Base-by-base conservation (phyloP, 208 protist species). In the Trypanosoma avium region DNA sequence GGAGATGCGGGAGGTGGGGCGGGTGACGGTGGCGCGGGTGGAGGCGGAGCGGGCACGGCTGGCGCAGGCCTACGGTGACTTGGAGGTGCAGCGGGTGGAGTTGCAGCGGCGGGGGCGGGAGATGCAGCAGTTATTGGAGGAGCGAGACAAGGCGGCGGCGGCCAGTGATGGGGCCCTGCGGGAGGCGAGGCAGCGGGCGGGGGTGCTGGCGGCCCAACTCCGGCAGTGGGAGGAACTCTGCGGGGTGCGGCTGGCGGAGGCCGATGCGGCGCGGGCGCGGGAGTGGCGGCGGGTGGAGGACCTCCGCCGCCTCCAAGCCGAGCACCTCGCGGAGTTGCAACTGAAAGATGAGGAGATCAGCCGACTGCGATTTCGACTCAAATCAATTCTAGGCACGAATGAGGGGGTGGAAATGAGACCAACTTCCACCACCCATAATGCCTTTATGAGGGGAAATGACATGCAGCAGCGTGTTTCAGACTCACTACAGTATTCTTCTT, bases 161-260 rank as follows among this genome's bases (percentile, higher is more conserved):
- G n/a, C n/a, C n/a, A n/a, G n/a, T n/a, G n/a, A n/a, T n/a, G n/a
- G n/a, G n/a, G n/a, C n/a, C n/a, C n/a, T n/a, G 64, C n/a, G 38
- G 54, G 15, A 35, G 58, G 63, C 82, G 58, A 70, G 81, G 52
- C 77, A 92, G 47, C 70, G 80, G 61, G 55, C 77, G 30, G 77
- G 77, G 10, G 65, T 66, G 3, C 45, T 84, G 27, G 79, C 77
- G 21, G 54, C 86, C 50, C 81, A 89, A 52, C 65, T 56, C 32
- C 68, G 63, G 30, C 80, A 90, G 60, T 88, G 79, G 75, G 89
- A 95, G 62, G 89, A 95, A 57, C 71, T 95, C 21, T 84, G 85
- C 48, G 75, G 55, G 8, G 71, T 79, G 21, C 83, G 86, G 7
- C 77, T 95, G 47, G 75, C 86, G 45, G 85, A 95, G 70, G 54